phyloP scores from a whole-genome alignment of 805 yeast genomes.

The Candida suzukii region DNA sequence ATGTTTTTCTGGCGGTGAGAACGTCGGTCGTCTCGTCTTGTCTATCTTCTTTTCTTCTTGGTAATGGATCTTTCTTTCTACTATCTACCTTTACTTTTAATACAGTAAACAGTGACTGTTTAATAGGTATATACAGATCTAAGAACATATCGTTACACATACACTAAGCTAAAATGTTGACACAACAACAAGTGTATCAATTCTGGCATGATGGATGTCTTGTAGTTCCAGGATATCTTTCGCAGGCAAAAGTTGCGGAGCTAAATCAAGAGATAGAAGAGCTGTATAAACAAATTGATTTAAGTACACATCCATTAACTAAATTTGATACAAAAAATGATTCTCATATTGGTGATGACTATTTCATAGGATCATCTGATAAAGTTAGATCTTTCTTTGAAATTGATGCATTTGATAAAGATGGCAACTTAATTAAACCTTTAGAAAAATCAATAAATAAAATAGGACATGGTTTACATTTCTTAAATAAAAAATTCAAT shows the following conservation, averaged over 20 bases:
- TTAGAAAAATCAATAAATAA: conserved; percentile 60
- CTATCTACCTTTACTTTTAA: too few species aligned
- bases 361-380: conserved; percentile 63
- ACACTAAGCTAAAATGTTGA: conserved; percentile 19
- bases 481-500: conserved; percentile 41
- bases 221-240: conserved; percentile 49
- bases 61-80: too few species aligned
- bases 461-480: conserved; percentile 74
- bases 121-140: not conserved
- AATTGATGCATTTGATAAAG: conserved; percentile 52
- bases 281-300: conserved; percentile 43
- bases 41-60: too few species aligned
- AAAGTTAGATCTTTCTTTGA: conserved; percentile 67
- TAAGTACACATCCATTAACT: conserved; percentile 58
- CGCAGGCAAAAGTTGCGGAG: conserved; percentile 29
- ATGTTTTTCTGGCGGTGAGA: too few species aligned
- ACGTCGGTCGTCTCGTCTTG: too few species aligned
- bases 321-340: conserved; percentile 53
- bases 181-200: conserved; percentile 39
- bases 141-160: too few species aligned
- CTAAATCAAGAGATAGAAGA: conserved; percentile 36
- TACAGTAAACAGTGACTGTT: too few species aligned
- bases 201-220: conserved; percentile 57
- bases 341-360: conserved; percentile 66
- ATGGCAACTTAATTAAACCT: conserved; percentile 46